A percentile compares a stretch with the other conserved stretches of the same genome.
phyloP scores from a whole-genome alignment of 2,329 filamentous ascomycete species.

The Aspergillus hortae region DNA sequence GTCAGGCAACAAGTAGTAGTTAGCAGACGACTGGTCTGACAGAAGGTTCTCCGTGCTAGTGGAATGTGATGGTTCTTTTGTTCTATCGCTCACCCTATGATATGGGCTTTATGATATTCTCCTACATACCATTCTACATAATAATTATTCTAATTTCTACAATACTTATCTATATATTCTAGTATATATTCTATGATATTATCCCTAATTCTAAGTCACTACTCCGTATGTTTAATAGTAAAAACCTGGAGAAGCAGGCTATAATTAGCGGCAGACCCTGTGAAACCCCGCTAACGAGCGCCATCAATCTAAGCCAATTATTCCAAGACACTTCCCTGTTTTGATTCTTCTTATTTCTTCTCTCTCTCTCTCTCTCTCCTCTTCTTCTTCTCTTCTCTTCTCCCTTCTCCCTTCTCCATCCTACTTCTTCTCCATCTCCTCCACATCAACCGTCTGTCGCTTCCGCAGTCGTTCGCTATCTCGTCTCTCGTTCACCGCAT shows the following conservation, averaged over 20 bases:
- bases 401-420: constrained; percentile 5
- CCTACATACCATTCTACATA: too few relatives aligned
- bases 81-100: too few relatives aligned
- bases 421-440: constrained; percentile 5
- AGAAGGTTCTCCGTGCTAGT: too few relatives aligned
- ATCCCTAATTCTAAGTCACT: too few relatives aligned
- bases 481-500: constrained; percentile 8
- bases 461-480: constrained; percentile 1
- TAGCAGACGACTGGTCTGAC: too few relatives aligned
- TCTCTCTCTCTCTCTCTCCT: constrained; percentile 3
- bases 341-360: constrained; percentile 10
- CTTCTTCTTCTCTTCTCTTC: constrained; percentile 6
- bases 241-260: not conserved
- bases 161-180: too few relatives aligned
- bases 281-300: constrained; percentile 20
- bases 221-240: too few relatives aligned
- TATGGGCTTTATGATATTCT: too few relatives aligned
- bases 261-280: constrained; percentile 1
- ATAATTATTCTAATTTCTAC: too few relatives aligned
- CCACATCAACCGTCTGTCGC: constrained; percentile 2
- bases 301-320: constrained; percentile 1
- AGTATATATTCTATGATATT: too few relatives aligned
- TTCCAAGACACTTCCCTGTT: constrained; percentile 8
- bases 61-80: too few relatives aligned
- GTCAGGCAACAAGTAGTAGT: too few relatives aligned